Percentiles rank a stretch among this genome's conserved stretches.
These are phyloP conservation scores for Dentipellis fragilis DNA, from an alignment of 768 basidiomycete genomes.

Conservation along the genomic window DNA sequence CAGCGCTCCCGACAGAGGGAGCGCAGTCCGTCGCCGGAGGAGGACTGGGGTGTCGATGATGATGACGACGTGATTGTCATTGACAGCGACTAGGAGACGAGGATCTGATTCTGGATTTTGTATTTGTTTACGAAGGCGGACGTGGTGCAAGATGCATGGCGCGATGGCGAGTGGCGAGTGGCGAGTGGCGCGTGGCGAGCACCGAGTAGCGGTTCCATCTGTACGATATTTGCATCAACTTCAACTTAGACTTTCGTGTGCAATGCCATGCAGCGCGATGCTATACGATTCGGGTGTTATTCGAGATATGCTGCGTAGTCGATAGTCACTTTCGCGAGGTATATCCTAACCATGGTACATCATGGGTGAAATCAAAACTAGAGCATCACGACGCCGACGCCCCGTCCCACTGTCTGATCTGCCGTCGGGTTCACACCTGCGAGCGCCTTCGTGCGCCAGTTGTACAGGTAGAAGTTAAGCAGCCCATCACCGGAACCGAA, in stretches of 20 bases:
- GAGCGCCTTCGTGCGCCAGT: constrained; percentile 80
- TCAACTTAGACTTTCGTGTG: neutral
- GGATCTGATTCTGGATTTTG: neutral
- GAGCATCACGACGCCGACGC: constrained; percentile 92
- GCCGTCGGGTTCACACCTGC: constrained; percentile 57
- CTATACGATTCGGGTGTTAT: neutral
- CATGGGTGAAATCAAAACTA: no score
- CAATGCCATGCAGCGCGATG: no score
- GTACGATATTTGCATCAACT: neutral
- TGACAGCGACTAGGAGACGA: constrained; percentile 58
- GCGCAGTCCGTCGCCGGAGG: constrained; percentile 51
- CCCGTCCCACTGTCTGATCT: constrained; percentile 52
- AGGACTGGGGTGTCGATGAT: constrained; percentile 74
- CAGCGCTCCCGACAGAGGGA: constrained; percentile 29
- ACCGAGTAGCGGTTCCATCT: neutral
- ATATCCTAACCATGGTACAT: neutral
- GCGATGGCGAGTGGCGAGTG: no score
- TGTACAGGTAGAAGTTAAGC: constrained; percentile 89
- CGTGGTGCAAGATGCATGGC: neutral
- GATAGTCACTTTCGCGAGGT: neutral
- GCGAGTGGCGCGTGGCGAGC: no score
- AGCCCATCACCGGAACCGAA: constrained; percentile 91
- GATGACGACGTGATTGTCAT: constrained; percentile 73
- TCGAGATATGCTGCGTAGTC: neutral
- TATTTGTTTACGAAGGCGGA: neutral